Percentiles rank a stretch among this genome's conserved stretches.
phyloP scores from a whole-genome alignment of 805 yeast genomes.

The Zygosaccharomyces kombuchaensis region DNA sequence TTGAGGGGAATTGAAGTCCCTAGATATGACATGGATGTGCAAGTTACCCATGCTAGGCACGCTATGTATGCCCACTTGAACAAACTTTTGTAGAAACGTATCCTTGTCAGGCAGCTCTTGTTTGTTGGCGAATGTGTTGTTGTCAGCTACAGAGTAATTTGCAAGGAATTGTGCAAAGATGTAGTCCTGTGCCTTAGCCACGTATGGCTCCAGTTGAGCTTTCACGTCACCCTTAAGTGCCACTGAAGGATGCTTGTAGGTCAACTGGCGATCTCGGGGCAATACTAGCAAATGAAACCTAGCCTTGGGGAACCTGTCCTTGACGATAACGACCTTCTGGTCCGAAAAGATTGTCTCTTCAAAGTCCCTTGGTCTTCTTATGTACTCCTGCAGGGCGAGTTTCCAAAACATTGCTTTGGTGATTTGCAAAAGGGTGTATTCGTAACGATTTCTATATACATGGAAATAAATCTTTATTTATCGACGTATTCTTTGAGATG shows the following conservation, averaged over 20 bases:
- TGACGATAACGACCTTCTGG: slow-evolving; percentile 49
- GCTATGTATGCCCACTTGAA: slow-evolving; percentile 63
- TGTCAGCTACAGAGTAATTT: slow-evolving; percentile 9
- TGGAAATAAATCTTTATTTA: slow-evolving; percentile 4
- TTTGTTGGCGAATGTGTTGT: slow-evolving; percentile 17
- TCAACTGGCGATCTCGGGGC: slow-evolving; percentile 44
- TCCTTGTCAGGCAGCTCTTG: slow-evolving; percentile 16
- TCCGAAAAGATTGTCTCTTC: slow-evolving; percentile 45
- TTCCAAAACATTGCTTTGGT: slow-evolving; percentile 42
- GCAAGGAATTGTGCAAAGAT: slow-evolving; percentile 28
- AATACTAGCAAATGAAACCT: slow-evolving; percentile 55
- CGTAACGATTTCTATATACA: slow-evolving; percentile 10
- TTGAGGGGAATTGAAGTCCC: slow-evolving; percentile 51
- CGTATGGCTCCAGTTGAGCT: slow-evolving; percentile 38
- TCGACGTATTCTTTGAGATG: slow-evolving; percentile 15
- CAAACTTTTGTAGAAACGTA: slow-evolving; percentile 23
- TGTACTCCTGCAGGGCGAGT: slow-evolving; percentile 45
- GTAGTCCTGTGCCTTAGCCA: slow-evolving; percentile 27
- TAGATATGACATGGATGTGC: slow-evolving; percentile 69
- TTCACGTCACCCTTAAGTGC: slow-evolving; percentile 40
- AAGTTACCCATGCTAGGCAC: slow-evolving; percentile 65
- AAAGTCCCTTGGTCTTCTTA: slow-evolving; percentile 42
- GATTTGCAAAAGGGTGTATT: background rate
- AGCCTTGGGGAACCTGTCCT: slow-evolving; percentile 63
- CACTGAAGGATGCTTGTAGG: slow-evolving; percentile 45